Base-by-base conservation (phyloP, 2,329 filamentous ascomycete species). In the Hypoxylon sp. region DNA sequence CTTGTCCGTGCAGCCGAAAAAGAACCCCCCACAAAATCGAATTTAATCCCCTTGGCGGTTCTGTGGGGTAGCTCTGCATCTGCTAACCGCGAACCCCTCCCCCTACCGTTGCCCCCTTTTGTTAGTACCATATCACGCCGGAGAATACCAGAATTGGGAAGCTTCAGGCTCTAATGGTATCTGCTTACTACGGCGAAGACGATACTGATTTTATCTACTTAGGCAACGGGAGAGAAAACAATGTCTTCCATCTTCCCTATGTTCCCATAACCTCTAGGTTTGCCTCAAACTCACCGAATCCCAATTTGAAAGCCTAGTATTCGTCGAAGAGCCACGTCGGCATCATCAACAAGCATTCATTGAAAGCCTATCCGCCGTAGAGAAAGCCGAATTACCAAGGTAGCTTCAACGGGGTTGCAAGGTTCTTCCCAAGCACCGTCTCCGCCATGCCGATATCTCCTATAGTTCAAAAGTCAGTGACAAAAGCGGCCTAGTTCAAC, bases 371-470 rank as follows among this genome's bases (percentile, higher is more conserved):
- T 57, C 40, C 17, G 17, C 17, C 27, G 3, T 35, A 17, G 5
- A 33, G 17, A 35, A 31, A 35, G 49, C 46, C 42, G 42, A 69
- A 48, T 64, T 68, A 92, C 91, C 89, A 92, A 35, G 91, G 90
- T 40, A 93, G 77, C 73, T 90, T 85, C 62, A 93, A 81, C 35
- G 90, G 90, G 4, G 89, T 91, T 11, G 88, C 79, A 50, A 92
- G 79, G 71, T 86, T 80, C 68, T 85, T 85, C 5, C 91, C 91
- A 30, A 93, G 82, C 4, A 90, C 86, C 11, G 80, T 81, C 71
- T 91, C 88, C 13, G 89, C 90, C 64, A 90, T 92, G 10, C 90
- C 90, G 76, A 92, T 92, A 75, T 92, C 90, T 66, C 88, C 89
- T 81, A 64, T 61, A 17, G 35, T 17, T 62, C 60, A 31, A 13